Base-by-base conservation (phyloP, 345 rosid genomes). In the Acer saccharum region DNA sequence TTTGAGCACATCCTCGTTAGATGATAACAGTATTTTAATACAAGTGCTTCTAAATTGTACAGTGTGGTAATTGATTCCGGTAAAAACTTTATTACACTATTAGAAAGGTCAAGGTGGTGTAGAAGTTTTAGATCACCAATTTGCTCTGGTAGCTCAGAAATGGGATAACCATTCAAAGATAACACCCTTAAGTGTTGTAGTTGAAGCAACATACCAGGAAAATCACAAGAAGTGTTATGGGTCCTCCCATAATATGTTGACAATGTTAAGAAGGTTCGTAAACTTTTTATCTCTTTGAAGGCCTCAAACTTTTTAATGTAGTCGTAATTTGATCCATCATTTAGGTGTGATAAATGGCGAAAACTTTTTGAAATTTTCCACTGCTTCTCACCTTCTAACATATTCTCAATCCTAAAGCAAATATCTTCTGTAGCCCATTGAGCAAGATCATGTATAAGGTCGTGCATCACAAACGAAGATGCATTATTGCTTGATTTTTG, bases 361-460 rank as follows among this genome's bases (percentile, higher is more conserved):
- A 65, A 27, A 10, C 20, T 3, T 2, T 54, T n/a, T 1, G 35
- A 17, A 44, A 10, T 8, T 7, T 54, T 18, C 61, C 39, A 35
- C 32, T 52, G 67, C 12, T 74, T 35, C 17, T 21, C 32, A 50
- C 23, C 69, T 18, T 29, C 9, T 21, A 1, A 7, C 7, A 14
- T 3, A 23, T 13, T 17, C 7, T 69, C 72, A 27, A 69, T 46
- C 27, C 72, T 69, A 11, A 13, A 6, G 32, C 27, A 46, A 5
- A 23, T 4, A 5, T 67, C 78, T 54, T 32, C 20, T 29, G 41
- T 65, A 65, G 39, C 80, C 35, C 52, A 62, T 64, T 71, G 32
- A n/a, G 80, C 80, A 25, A 77, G 68, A 71, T 78, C 81, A 41
- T 60, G 18, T 12, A 78, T 54, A 4, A 78, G 70, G 43, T 78